phyloP scores from a whole-genome alignment of 257 asterid genomes.

The Solanum stenotomum region DNA sequence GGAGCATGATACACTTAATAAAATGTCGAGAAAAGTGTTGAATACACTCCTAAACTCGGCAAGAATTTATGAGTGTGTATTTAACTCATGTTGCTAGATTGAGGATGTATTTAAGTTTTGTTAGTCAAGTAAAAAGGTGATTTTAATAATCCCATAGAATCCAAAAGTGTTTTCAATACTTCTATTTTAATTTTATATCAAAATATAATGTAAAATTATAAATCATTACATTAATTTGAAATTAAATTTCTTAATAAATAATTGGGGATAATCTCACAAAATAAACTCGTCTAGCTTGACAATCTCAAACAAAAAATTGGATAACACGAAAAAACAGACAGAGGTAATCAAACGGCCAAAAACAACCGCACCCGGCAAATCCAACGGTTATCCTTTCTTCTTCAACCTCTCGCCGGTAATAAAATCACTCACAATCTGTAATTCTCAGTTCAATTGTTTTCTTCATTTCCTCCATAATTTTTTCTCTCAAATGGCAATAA shows the following conservation, averaged over 20 bases:
- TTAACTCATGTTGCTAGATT: neutral
- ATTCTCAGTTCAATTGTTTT: neutral
- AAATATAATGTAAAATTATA: too few relatives aligned
- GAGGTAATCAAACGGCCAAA: slow-evolving; percentile 25
- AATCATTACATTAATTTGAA: neutral
- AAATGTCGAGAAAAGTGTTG: too few relatives aligned
- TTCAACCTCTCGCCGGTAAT: slow-evolving; percentile 24
- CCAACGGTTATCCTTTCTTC: slow-evolving; percentile 36
- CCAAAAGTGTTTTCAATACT: too few relatives aligned
- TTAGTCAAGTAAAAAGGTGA: too few relatives aligned
- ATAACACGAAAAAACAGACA: slow-evolving; percentile 5
- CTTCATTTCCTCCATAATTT: neutral
- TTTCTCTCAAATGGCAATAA: slow-evolving; percentile 8
- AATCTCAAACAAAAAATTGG: neutral
- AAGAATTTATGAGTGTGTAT: too few relatives aligned
- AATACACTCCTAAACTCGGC: neutral
- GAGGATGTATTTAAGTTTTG: too few relatives aligned
- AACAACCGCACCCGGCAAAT: slow-evolving; percentile 22
- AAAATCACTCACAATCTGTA: slow-evolving; percentile 23
- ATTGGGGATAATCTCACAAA: neutral
- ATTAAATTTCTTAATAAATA: too few relatives aligned
- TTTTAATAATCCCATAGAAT: too few relatives aligned
- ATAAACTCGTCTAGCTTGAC: neutral
- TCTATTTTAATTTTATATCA: too few relatives aligned
- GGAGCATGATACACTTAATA: neutral